Evolutionary conservation across 169 alveolate species (phyloP).

Genomic region (Cyclospora cayetanensis): DNA sequence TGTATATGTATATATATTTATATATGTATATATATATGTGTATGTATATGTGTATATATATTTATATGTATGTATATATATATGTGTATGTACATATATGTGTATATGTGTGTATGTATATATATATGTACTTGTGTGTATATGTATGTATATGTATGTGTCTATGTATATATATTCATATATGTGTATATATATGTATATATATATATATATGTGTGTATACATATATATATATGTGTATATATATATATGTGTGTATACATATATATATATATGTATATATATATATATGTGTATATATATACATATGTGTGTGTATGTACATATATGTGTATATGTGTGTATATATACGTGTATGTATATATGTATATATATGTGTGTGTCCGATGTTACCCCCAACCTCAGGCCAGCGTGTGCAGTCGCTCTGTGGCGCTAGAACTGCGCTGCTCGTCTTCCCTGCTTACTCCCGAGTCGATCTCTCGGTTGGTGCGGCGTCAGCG

Average conservation of each 20-base stretch:
- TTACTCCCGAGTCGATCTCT: slow-evolving; percentile 15
- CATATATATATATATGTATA: background rate
- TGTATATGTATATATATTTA: too few relatives aligned
- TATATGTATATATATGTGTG: background rate
- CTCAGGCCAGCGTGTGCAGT: slow-evolving; percentile 42
- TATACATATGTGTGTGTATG: background rate
- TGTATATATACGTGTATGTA: background rate
- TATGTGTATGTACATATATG: too few relatives aligned
- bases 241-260: background rate
- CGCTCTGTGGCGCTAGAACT: slow-evolving; percentile 52
- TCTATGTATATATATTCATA: too few relatives aligned
- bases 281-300: too few relatives aligned
- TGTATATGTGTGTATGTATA: too few relatives aligned
- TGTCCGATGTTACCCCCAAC: background rate
- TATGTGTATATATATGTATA: background rate
- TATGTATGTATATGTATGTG: too few relatives aligned
- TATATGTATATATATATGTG: too few relatives aligned
- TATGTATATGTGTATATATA: too few relatives aligned
- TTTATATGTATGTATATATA: too few relatives aligned
- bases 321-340: background rate
- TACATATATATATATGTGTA: background rate
- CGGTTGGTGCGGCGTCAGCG: slow-evolving; percentile 47
- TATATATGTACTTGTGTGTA: too few relatives aligned
- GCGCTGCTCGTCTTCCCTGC: slow-evolving; percentile 50
- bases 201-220: background rate